phyloP scores from a whole-genome alignment of 495 filamentous ascomycete species.

The Patellaria atrata region DNA sequence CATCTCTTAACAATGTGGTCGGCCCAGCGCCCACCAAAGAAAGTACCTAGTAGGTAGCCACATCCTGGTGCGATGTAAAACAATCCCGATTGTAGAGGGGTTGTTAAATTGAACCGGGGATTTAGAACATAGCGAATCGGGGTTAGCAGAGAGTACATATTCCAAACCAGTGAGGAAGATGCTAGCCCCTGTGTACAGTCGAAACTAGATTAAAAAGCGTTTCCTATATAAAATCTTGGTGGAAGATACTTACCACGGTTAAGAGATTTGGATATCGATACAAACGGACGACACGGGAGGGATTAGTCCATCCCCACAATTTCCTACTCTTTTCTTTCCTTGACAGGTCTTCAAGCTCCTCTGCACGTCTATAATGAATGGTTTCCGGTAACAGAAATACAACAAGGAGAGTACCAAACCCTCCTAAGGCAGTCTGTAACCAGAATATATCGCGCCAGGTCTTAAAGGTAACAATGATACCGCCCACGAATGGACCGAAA shows the following conservation, averaged over 20 bases:
- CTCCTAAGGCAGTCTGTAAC: slow-evolving; percentile 52
- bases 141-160: slow-evolving; percentile 57
- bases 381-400: slow-evolving; percentile 57
- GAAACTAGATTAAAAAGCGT: too few species aligned
- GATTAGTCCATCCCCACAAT: slow-evolving; percentile 47
- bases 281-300: slow-evolving; percentile 43
- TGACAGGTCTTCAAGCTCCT: slow-evolving; percentile 38
- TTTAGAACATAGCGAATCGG: slow-evolving; percentile 64
- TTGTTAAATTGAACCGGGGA: slow-evolving; percentile 51
- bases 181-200: slow-evolving; percentile 35
- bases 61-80: slow-evolving; percentile 63
- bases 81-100: slow-evolving; percentile 50
- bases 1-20: slow-evolving; percentile 50
- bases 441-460: slow-evolving; percentile 61
- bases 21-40: slow-evolving; percentile 57
- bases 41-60: slow-evolving; percentile 55
- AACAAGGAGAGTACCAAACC: slow-evolving; percentile 40
- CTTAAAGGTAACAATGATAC: slow-evolving; percentile 53
- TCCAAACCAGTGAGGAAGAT: slow-evolving; percentile 50
- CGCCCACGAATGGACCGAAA: slow-evolving; percentile 45
- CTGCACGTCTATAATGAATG: slow-evolving; percentile 42
- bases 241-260: slow-evolving; percentile 30
- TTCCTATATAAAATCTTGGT: too few species aligned
- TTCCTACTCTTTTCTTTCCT: slow-evolving; percentile 33
- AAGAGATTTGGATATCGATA: slow-evolving; percentile 50